phyloP scores from a whole-genome alignment of 768 basidiomycete genomes.

The Tremella fuciformis region DNA sequence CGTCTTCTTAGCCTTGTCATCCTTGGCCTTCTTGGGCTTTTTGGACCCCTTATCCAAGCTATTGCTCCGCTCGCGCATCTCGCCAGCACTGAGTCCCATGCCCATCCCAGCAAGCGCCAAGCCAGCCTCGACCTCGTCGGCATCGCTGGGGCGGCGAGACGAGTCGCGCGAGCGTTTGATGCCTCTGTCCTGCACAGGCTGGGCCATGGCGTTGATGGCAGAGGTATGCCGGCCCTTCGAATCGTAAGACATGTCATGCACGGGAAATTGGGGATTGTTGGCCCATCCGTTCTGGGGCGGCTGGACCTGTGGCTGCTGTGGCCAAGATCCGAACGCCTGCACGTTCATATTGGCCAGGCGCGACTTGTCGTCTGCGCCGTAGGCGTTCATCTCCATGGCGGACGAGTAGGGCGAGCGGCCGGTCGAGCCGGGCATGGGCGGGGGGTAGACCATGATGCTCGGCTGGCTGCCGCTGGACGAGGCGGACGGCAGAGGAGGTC shows the following conservation, averaged over 20 bases:
- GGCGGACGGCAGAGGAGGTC: constrained; percentile 1
- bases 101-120: constrained; percentile 25
- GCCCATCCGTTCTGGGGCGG: constrained; percentile 3
- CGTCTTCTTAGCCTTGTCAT: constrained; percentile 20
- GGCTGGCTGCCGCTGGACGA: constrained; percentile 4
- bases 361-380: background rate
- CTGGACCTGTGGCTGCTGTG: background rate
- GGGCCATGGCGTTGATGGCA: background rate
- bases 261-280: constrained; percentile 1
- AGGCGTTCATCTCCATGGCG: background rate
- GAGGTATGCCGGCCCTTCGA: background rate
- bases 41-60: constrained; percentile 9
- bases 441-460: constrained; percentile 10
- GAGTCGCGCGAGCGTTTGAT: background rate
- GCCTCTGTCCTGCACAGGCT: background rate
- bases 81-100: constrained; percentile 10
- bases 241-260: constrained; percentile 1
- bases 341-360: background rate
- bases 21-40: constrained; percentile 15
- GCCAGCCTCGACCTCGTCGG: constrained; percentile 23
- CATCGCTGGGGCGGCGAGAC: constrained; percentile 9
- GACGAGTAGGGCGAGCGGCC: background rate
- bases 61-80: constrained; percentile 14
- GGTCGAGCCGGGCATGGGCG: constrained; percentile 4
- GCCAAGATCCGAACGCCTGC: background rate